Base-by-base conservation (phyloP, 306 rosid species). In the barrel medic (Medicago truncatula) region DNA sequence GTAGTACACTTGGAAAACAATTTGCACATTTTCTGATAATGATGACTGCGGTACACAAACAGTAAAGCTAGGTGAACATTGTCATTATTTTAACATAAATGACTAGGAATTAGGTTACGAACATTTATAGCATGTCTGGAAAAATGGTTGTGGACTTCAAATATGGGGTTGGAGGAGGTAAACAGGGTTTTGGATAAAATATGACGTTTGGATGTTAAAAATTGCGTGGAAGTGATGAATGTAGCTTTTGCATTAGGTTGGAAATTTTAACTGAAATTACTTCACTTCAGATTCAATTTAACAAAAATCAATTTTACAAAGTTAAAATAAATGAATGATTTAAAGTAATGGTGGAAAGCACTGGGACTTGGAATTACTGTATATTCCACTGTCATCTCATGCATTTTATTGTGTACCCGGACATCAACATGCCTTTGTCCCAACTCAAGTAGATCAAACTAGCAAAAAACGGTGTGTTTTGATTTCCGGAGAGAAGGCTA, bases 391-490 rank as follows among this genome's bases (percentile, higher is more conserved):
- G 67, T 40, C 34, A 76, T 11, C 14, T 39, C 67, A 40, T 56
- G 57, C 44, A 65, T 76, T 70, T 60, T 41, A 14, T 54, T 54
- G 60, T 54, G 25, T 20, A 14, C 60, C 14, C 25, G 23, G 1
- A 17, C 58, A 52, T 52, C 58, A 52, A 52, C 58, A 52, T 52
- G 23, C 23, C 21, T 52, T 53, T 77, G 70, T 36, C 39, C n/a
- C 65, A 44, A 31, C 59, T 16, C 40, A 56, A 49, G 7, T 50
- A 16, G 73, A 46, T 43, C 47, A 72, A 58, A 18, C 13, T 8
- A 20, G 60, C 11, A 9, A 9, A 3, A 8, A 53, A 53, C 23
- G 7, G 2, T 16, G 59, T 53, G 12, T 53, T 57, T 10, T 58
- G 15, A 36, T 58, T 21, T 25, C 36, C 8, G 23, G 9, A 21